These are phyloP conservation scores for Ustilago cynodontis DNA, from an alignment of 1,284 basidiomycete species.

Conservation along the genomic window DNA sequence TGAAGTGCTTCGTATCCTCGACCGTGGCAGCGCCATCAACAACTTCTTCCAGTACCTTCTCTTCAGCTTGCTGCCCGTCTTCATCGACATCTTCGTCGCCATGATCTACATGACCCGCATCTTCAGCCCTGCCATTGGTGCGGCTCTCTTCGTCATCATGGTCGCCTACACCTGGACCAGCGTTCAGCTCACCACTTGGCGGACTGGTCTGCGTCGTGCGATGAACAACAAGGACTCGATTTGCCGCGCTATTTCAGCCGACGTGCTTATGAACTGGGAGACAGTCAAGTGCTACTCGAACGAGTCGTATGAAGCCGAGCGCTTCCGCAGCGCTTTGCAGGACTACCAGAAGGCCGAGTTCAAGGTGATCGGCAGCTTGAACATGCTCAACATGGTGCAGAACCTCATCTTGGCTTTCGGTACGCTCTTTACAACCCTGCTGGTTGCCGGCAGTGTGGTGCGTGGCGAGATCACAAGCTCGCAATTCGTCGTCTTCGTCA, in stretches of 20 bases:
- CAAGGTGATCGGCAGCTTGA: constrained; percentile 73
- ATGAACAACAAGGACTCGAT: constrained; percentile 62
- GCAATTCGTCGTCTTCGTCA: constrained; percentile 82
- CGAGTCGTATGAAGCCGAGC: constrained; percentile 81
- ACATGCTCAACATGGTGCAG: constrained; percentile 67
- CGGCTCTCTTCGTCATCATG: constrained; percentile 83
- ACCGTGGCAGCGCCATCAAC: constrained; percentile 75
- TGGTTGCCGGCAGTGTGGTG: constrained; percentile 55
- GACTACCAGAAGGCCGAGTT: constrained; percentile 82
- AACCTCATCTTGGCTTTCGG: constrained; percentile 65
- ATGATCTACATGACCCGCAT: constrained; percentile 76
- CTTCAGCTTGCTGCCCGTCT: constrained; percentile 83
- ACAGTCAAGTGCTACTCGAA: constrained; percentile 81
- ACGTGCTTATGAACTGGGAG: constrained; percentile 68
- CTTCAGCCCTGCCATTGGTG: constrained; percentile 77
- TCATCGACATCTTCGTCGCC: constrained; percentile 78
- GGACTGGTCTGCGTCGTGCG: constrained; percentile 74
- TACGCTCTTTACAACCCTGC: constrained; percentile 56
- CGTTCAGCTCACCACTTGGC: constrained; percentile 78
- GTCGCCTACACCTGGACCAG: constrained; percentile 82
- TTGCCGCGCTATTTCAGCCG: constrained; percentile 63
- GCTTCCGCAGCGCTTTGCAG: constrained; percentile 80
- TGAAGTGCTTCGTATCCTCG: constrained; percentile 78
- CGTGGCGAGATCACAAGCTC: constrained; percentile 68
- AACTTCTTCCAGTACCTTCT: constrained; percentile 73